Evolutionary conservation across 805 yeast species (phyloP).

Genomic region (Pichia thaimueangensis): DNA sequence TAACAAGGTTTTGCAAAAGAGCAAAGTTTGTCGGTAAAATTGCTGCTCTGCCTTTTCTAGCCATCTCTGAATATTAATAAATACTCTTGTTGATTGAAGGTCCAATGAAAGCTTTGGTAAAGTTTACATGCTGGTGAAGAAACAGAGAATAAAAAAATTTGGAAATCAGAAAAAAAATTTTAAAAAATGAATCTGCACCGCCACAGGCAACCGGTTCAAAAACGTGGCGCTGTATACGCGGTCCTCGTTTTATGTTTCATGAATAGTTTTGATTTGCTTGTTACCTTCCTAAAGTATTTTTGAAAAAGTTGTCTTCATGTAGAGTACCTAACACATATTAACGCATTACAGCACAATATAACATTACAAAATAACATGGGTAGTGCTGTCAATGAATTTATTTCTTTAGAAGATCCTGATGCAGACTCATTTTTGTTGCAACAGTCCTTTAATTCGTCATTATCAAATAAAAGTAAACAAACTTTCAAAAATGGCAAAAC

Average conservation of each 20-base stretch:
- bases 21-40: slow-evolving; percentile 89
- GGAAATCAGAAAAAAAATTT: too few relatives aligned
- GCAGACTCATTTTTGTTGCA: slow-evolving; percentile 3
- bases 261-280: too few relatives aligned
- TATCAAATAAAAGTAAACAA: not conserved
- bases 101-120: too few relatives aligned
- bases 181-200: too few relatives aligned
- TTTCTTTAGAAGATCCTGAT: not conserved
- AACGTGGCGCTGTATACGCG: too few relatives aligned
- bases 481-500: not conserved
- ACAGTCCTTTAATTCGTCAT: not conserved
- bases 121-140: too few relatives aligned
- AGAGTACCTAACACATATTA: too few relatives aligned
- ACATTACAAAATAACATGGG: not conserved
- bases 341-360: too few relatives aligned
- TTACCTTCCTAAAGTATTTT: too few relatives aligned
- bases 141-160: not conserved
- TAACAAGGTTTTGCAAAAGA: slow-evolving; percentile 82
- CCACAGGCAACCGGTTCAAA: not conserved
- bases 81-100: not conserved
- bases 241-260: too few relatives aligned
- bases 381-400: not conserved
- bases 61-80: too few relatives aligned
- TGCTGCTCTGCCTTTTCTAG: slow-evolving; percentile 84
- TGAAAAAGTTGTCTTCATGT: too few relatives aligned